Percentiles rank a stretch among this genome's conserved stretches.
Conservation (phyloP, 345 rosid genomes). For the Melaleuca alternifolia region DNA sequence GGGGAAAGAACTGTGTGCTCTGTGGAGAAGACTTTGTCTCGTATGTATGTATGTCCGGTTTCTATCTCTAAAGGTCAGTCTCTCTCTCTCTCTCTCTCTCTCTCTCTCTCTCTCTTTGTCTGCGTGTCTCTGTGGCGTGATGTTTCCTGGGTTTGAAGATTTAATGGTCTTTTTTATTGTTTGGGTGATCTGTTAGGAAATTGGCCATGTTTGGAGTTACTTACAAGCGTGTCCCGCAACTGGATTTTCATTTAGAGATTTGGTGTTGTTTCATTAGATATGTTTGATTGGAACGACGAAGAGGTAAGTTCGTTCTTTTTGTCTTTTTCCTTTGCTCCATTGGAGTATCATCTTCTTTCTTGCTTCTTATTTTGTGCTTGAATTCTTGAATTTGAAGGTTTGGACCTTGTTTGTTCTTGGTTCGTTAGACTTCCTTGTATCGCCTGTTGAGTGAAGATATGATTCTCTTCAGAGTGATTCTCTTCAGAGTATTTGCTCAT, state of each 20-base stretch:
- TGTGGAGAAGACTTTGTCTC: not conserved
- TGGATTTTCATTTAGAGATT: constrained; percentile 12
- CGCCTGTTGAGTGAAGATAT: not conserved
- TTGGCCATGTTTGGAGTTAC: constrained; percentile 58
- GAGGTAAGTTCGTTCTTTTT: constrained; percentile 38
- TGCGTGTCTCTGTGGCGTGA: not conserved
- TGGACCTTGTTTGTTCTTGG: not conserved
- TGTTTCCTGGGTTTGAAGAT: not conserved
- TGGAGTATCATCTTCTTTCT: not conserved
- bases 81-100: not conserved
- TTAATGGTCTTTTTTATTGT: not conserved
- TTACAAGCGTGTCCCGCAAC: constrained; percentile 14
- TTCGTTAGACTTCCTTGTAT: not conserved
- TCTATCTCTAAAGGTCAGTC: not conserved
- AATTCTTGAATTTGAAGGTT: not conserved
- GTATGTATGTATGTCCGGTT: not conserved
- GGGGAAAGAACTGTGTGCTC: not conserved
- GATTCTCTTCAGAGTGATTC: not conserved
- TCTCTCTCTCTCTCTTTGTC: no score
- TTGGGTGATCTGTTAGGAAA: constrained; percentile 4
- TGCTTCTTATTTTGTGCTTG: not conserved
- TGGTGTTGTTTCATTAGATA: constrained; percentile 25
- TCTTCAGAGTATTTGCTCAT: not conserved
- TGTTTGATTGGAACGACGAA: constrained; percentile 99
- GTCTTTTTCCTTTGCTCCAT: not conserved